These are phyloP conservation scores for Fusarium subglutinans DNA, from an alignment of 2,329 filamentous ascomycete genomes.

Conservation along the genomic window DNA sequence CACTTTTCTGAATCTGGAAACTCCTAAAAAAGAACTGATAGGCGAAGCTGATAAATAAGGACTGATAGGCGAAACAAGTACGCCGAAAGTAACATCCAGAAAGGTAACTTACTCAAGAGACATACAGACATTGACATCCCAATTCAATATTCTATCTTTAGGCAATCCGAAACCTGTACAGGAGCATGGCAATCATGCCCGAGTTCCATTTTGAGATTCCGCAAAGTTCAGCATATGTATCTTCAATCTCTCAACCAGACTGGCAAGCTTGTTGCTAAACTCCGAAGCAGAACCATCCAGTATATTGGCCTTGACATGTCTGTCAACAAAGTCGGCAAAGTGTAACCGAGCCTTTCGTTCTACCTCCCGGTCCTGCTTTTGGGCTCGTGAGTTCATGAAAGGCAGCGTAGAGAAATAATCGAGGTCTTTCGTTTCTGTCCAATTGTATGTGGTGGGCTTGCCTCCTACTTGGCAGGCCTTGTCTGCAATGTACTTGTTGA, in stretches of 20 bases:
- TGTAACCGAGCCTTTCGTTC: neutral
- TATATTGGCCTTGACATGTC: neutral
- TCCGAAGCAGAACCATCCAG: neutral
- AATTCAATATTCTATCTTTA: too few relatives aligned
- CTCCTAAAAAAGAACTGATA: neutral
- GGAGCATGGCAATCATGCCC: rapidly evolving
- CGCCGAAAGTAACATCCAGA: neutral
- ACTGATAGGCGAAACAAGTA: neutral
- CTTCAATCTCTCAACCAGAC: neutral
- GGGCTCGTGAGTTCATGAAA: neutral
- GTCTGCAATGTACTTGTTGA: neutral
- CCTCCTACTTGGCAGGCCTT: neutral
- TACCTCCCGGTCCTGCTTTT: neutral
- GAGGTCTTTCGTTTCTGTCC: neutral
- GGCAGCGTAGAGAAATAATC: neutral
- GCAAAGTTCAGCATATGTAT: neutral
- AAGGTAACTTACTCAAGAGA: neutral
- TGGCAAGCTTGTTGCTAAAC: neutral
- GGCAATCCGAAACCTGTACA: rapidly evolving
- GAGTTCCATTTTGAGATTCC: neutral
- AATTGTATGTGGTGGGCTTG: neutral
- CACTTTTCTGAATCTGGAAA: neutral
- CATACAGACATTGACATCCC: neutral
- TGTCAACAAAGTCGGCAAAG: neutral
- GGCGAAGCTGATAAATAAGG: neutral